These are phyloP conservation scores for Friedmanniomyces simplex DNA, from an alignment of 495 filamentous ascomycete species.

Conservation along the genomic window DNA sequence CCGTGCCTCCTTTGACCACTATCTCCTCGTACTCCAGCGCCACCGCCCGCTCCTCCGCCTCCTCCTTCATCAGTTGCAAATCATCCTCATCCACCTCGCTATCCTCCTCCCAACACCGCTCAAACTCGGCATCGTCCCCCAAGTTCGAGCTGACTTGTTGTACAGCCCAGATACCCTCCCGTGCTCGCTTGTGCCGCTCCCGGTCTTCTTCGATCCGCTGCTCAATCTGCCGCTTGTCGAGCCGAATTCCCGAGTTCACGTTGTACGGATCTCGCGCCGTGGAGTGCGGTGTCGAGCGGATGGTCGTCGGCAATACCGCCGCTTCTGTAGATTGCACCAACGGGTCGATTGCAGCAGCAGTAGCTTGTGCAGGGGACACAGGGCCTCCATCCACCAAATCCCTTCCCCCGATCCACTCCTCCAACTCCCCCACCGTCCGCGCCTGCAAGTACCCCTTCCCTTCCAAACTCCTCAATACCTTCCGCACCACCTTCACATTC, in stretches of 20 bases:
- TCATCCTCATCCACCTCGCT: slow-evolving; percentile 83
- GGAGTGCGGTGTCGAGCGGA: slow-evolving; percentile 12
- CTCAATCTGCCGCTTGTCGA: slow-evolving; percentile 82
- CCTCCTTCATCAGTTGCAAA: slow-evolving; percentile 58
- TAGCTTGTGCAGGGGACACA: background rate
- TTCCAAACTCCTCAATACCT: slow-evolving; percentile 57
- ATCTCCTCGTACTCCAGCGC: slow-evolving; percentile 23
- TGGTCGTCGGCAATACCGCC: background rate
- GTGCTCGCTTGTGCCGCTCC: slow-evolving; percentile 80
- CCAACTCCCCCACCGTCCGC: slow-evolving; percentile 64
- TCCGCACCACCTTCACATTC: slow-evolving; percentile 85
- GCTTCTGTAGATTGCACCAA: background rate
- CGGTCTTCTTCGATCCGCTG: slow-evolving; percentile 95
- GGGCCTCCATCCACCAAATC: slow-evolving; percentile 32
- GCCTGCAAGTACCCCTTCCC: slow-evolving; percentile 54
- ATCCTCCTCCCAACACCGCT: slow-evolving; percentile 66
- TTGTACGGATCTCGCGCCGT: slow-evolving; percentile 8
- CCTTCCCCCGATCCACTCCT: slow-evolving; percentile 65
- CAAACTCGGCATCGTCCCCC: slow-evolving; percentile 52
- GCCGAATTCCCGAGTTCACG: slow-evolving; percentile 32
- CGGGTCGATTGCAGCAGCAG: background rate
- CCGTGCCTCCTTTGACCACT: background rate
- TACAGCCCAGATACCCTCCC: slow-evolving; percentile 87
- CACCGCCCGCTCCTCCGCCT: slow-evolving; percentile 48
- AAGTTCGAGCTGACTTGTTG: slow-evolving; percentile 41